Conservation (phyloP, 495 filamentous ascomycete species). For the Aspergillus coremiiformis region DNA sequence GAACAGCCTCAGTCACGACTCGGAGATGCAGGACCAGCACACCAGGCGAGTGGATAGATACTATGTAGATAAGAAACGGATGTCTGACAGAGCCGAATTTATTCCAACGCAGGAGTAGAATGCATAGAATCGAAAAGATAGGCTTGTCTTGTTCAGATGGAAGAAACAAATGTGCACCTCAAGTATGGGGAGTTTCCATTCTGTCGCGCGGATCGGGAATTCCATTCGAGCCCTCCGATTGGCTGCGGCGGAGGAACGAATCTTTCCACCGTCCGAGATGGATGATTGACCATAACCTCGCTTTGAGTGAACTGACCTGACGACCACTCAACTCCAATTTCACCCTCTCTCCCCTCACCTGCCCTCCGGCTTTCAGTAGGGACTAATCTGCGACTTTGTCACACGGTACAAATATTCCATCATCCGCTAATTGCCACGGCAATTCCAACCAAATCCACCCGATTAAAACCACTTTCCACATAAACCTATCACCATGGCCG, state of each 20-base stretch:
- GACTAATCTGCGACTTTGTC: neutral
- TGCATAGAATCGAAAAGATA: neutral
- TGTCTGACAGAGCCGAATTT: neutral
- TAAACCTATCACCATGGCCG: slow-evolving; percentile 57
- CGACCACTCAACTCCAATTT: neutral
- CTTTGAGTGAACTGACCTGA: neutral
- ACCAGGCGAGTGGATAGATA: neutral
- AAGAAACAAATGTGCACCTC: slow-evolving; percentile 1
- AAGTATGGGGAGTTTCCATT: neutral
- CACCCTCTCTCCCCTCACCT: neutral
- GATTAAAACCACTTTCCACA: neutral
- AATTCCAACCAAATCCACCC: neutral
- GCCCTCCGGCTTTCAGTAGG: neutral
- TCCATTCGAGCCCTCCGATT: slow-evolving; percentile 37
- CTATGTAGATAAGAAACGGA: too few relatives aligned
- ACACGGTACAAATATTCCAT: neutral
- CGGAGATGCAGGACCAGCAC: neutral
- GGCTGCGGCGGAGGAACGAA: slow-evolving; percentile 29
- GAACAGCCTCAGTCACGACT: neutral
- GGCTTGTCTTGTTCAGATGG: neutral
- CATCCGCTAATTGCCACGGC: neutral
- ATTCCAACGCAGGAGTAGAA: neutral
- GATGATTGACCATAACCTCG: slow-evolving; percentile 1
- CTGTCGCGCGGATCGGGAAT: slow-evolving; percentile 19
- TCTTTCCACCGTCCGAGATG: slow-evolving; percentile 24